Evolutionary conservation across 192 early-diverging fungal species (phyloP).

Genomic region (Umbelopsis vinacea): DNA sequence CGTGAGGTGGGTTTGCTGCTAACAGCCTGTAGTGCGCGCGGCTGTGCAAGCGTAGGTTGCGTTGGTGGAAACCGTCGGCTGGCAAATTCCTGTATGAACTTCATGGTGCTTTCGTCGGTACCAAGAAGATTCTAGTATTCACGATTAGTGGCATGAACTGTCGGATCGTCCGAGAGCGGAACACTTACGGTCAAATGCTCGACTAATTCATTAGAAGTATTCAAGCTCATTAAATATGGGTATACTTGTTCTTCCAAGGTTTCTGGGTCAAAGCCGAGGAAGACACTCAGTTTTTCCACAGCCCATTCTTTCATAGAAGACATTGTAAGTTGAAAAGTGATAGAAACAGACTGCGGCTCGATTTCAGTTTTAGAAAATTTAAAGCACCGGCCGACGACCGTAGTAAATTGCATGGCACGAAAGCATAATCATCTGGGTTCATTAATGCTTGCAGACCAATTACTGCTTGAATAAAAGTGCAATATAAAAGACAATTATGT

Average conservation of each 20-base stretch:
- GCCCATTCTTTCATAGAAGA: slow-evolving; percentile 37
- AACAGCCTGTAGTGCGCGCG: too few relatives aligned
- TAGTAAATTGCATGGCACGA: too few relatives aligned
- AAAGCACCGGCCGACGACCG: too few relatives aligned
- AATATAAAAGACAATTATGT: too few relatives aligned
- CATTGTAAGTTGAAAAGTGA: background rate
- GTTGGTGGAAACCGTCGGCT: slow-evolving; percentile 32
- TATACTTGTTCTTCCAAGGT: slow-evolving; percentile 40
- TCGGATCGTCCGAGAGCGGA: background rate
- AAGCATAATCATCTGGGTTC: too few relatives aligned
- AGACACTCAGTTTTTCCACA: slow-evolving; percentile 37
- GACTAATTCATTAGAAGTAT: slow-evolving; percentile 28
- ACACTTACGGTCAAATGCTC: slow-evolving; percentile 36
- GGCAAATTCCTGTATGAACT: slow-evolving; percentile 42
- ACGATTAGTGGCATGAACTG: background rate
- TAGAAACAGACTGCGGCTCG: too few relatives aligned
- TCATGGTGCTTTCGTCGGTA: slow-evolving; percentile 23
- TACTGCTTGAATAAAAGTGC: too few relatives aligned
- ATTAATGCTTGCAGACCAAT: too few relatives aligned
- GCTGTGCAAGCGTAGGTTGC: background rate
- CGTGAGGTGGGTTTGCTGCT: background rate
- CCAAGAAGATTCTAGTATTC: slow-evolving; percentile 35
- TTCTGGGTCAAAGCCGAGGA: slow-evolving; percentile 44
- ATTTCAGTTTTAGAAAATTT: too few relatives aligned
- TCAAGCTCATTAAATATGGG: slow-evolving; percentile 42